Conservation (phyloP, 1,284 basidiomycete species). For the Cutaneotrichosporon curvatum region DNA sequence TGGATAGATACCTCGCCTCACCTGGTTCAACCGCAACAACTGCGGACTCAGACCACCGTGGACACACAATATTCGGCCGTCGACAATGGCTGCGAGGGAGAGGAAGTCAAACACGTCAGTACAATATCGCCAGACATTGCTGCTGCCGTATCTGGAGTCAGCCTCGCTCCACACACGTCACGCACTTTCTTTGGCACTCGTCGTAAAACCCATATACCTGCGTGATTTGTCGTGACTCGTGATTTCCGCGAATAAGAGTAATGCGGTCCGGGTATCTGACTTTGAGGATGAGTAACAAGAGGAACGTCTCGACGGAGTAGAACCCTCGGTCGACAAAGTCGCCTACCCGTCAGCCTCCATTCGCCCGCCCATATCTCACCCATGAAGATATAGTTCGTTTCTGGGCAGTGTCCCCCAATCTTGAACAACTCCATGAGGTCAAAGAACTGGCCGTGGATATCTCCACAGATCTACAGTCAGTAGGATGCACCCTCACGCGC, state of each 20-base stretch:
- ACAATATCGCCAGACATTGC: slow-evolving; percentile 96
- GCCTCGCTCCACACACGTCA: neutral
- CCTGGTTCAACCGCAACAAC: slow-evolving; percentile 76
- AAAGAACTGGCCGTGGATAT: slow-evolving; percentile 98
- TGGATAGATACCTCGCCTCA: slow-evolving; percentile 43
- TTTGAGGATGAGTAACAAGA: slow-evolving; percentile 88
- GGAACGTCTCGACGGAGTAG: slow-evolving; percentile 95
- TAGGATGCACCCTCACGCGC: neutral
- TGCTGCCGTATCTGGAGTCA: slow-evolving; percentile 62
- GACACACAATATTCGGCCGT: slow-evolving; percentile 85
- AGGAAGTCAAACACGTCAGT: slow-evolving; percentile 98
- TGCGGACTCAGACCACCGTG: slow-evolving; percentile 91
- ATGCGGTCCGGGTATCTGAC: slow-evolving; percentile 97
- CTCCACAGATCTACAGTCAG: slow-evolving; percentile 77
- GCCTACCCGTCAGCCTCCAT: slow-evolving; percentile 46
- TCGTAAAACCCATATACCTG: slow-evolving; percentile 99
- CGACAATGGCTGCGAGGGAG: slow-evolving; percentile 86
- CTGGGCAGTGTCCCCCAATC: slow-evolving; percentile 88
- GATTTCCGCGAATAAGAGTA: slow-evolving; percentile 94
- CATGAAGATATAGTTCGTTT: slow-evolving; percentile 98
- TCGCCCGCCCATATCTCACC: slow-evolving; percentile 55
- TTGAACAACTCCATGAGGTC: slow-evolving; percentile 96
- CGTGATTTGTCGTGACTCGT: slow-evolving; percentile 97
- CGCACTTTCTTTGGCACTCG: slow-evolving; percentile 81
- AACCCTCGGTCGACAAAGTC: slow-evolving; percentile 97